Conservation (phyloP, 2,329 filamentous ascomycete genomes). For the Clonostachys sp. region DNA sequence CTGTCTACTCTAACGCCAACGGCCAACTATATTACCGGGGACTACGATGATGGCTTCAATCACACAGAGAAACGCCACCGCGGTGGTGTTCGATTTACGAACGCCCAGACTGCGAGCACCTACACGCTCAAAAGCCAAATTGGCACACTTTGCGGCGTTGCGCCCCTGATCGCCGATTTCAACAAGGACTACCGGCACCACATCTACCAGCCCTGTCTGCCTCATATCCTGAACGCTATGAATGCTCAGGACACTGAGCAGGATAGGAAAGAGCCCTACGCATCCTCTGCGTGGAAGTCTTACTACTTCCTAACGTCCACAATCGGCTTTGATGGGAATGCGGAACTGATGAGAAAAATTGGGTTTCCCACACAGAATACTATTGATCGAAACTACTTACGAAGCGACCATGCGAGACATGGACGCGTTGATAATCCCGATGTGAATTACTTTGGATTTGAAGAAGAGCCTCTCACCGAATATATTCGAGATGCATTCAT, state of each 20-base stretch:
- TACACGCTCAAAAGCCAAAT: conserved; percentile 27
- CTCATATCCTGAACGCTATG: conserved; percentile 13
- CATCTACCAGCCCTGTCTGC: conserved; percentile 29
- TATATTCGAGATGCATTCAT: conserved; percentile 26
- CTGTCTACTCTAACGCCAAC: conserved; percentile 14
- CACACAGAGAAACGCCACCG: conserved; percentile 1
- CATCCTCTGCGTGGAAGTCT: conserved; percentile 5
- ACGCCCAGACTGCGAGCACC: conserved; percentile 22
- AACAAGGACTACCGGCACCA: conserved; percentile 26
- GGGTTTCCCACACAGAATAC: conserved; percentile 9
- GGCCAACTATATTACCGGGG: conserved; percentile 13
- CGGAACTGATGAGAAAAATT: conserved; percentile 8
- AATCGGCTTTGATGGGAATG: conserved; percentile 8
- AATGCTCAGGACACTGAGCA: conserved; percentile 5
- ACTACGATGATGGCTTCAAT: conserved; percentile 5
- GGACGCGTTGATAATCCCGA: conserved; percentile 3
- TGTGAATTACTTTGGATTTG: conserved; percentile 35
- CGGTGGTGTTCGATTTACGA: conserved; percentile 24
- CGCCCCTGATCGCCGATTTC: conserved; percentile 23
- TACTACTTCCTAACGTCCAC: conserved; percentile 9
- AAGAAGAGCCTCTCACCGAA: conserved; percentile 30
- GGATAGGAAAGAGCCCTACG: background rate
- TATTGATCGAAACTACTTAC: conserved; percentile 8
- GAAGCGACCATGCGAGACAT: conserved; percentile 3
- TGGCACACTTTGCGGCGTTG: conserved; percentile 24